These are phyloP conservation scores for Aspergillus tubingensis DNA, from an alignment of 2,329 filamentous ascomycete genomes.

Conservation along the genomic window DNA sequence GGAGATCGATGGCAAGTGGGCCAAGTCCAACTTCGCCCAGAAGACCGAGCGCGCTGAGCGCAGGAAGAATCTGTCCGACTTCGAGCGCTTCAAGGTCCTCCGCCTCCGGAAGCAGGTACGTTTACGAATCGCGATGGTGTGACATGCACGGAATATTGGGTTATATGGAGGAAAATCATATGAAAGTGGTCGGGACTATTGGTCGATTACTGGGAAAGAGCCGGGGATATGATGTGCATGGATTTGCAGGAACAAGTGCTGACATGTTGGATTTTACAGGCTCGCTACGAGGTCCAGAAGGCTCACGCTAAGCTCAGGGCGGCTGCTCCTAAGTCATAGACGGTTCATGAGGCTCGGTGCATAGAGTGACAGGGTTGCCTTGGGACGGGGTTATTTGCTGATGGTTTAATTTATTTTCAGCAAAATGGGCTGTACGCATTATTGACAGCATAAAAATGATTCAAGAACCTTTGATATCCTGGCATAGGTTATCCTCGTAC, in stretches of 20 bases:
- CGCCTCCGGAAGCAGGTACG: conserved; percentile 97
- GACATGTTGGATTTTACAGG: conserved; percentile 45
- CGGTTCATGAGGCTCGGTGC: conserved; percentile 44
- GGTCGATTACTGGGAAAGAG: not conserved
- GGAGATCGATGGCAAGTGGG: conserved; percentile 92
- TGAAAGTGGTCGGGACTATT: not conserved
- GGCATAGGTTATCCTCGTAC: conserved; percentile 23
- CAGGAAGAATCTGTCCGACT: conserved; percentile 92
- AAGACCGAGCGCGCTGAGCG: conserved; percentile 81
- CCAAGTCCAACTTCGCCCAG: conserved; percentile 90
- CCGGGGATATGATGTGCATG: not conserved
- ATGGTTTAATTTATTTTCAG: conserved; percentile 36
- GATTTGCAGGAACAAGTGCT: conserved; percentile 11
- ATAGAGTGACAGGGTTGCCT: conserved; percentile 46
- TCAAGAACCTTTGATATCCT: conserved; percentile 46
- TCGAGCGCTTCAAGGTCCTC: conserved; percentile 99
- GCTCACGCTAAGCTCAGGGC: conserved; percentile 90
- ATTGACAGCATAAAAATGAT: conserved; percentile 46
- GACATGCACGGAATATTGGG: not conserved
- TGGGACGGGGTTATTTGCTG: conserved; percentile 43
- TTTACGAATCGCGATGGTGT: conserved; percentile 26
- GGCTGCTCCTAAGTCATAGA: conserved; percentile 66
- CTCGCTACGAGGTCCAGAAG: conserved; percentile 96
- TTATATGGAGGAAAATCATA: not conserved
- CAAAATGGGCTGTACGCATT: conserved; percentile 45